A percentile compares a stretch with the other conserved stretches of the same genome.
These are phyloP conservation scores for Dacryopinax spathularia DNA, from an alignment of 768 basidiomycete species.

Conservation along the genomic window DNA sequence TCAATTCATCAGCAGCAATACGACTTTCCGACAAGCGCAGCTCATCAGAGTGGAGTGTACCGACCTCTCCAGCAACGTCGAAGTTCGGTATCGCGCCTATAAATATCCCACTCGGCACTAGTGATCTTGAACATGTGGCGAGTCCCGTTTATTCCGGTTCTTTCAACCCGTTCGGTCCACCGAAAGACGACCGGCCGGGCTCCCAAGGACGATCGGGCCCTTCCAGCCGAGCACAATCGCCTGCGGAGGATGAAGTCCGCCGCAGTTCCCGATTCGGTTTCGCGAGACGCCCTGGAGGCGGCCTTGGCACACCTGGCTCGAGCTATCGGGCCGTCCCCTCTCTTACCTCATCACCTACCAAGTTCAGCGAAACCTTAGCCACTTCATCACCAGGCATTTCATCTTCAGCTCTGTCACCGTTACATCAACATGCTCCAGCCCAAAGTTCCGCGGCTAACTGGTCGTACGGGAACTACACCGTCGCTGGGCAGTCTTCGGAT, in stretches of 20 bases:
- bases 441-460: neutral
- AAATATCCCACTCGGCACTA: neutral
- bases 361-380: neutral
- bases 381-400: neutral
- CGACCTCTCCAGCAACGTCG: conserved; percentile 25
- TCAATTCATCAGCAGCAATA: conserved; percentile 33
- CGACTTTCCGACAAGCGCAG: conserved; percentile 8
- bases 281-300: conserved; percentile 7
- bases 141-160: conserved; percentile 10
- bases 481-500: neutral
- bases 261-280: conserved; percentile 14
- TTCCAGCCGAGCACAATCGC: neutral
- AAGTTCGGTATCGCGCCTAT: neutral
- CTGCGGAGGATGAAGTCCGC: conserved; percentile 10
- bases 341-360: neutral
- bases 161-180: conserved; percentile 13
- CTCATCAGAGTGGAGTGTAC: neutral
- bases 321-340: neutral
- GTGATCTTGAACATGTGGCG: neutral
- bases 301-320: neutral
- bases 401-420: neutral
- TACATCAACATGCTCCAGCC: neutral
- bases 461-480: neutral
- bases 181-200: neutral
- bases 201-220: neutral